A percentile compares a stretch with the other conserved stretches of the same genome.
Evolutionary conservation across 306 rosid species (phyloP).

Genomic region (Pachyrhizus erosus): DNA sequence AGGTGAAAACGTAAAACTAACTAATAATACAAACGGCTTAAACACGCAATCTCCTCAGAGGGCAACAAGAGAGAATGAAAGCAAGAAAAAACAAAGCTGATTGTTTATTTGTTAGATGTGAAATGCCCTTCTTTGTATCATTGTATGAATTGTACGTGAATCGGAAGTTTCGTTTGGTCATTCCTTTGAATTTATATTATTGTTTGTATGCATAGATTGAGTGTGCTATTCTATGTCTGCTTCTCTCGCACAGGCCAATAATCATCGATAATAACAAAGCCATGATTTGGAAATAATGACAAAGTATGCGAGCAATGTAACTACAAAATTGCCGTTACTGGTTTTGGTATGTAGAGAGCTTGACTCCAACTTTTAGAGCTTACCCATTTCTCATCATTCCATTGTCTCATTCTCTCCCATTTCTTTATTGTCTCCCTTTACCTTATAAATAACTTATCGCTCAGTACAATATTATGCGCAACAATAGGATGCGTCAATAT

Average conservation of each 20-base stretch:
- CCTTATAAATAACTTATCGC: conserved; percentile 11
- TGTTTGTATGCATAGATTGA: conserved; percentile 39
- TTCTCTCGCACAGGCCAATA: conserved; percentile 45
- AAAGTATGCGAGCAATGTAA: conserved; percentile 49
- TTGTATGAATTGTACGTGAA: conserved; percentile 44
- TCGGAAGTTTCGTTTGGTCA: conserved; percentile 54
- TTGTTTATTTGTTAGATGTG: conserved; percentile 25
- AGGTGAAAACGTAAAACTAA: neutral
- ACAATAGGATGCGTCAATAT: neutral
- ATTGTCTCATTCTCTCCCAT: conserved; percentile 40
- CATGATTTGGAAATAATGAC: conserved; percentile 58
- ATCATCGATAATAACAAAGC: conserved; percentile 56
- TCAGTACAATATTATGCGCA: neutral
- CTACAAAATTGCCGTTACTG: conserved; percentile 58
- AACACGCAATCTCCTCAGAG: conserved; percentile 8
- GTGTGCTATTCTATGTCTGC: conserved; percentile 47
- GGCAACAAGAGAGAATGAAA: conserved; percentile 26
- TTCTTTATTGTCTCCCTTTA: neutral
- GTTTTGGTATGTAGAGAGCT: conserved; percentile 29
- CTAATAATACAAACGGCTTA: neutral
- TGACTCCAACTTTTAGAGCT: conserved; percentile 44
- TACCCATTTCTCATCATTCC: conserved; percentile 47
- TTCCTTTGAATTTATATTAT: conserved; percentile 46
- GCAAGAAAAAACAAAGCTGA: conserved; percentile 30
- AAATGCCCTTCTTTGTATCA: conserved; percentile 43